phyloP scores from a whole-genome alignment of 768 basidiomycete genomes.

The Mycena capillaripes region DNA sequence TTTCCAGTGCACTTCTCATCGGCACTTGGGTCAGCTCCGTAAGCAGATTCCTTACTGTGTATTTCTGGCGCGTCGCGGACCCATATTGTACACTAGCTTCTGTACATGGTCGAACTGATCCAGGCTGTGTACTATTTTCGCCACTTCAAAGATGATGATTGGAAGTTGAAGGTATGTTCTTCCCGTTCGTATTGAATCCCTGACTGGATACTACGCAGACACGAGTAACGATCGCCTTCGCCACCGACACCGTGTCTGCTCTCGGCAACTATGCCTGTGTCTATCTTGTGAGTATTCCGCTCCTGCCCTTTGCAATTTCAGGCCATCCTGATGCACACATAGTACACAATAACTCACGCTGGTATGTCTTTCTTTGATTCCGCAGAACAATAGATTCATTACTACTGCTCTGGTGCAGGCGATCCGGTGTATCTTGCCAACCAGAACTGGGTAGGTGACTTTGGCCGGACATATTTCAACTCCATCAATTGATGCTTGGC shows the following conservation, averaged over 20 bases:
- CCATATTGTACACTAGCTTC: background rate
- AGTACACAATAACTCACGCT: background rate
- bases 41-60: background rate
- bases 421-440: conserved; percentile 1
- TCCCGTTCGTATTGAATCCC: background rate
- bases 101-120: background rate
- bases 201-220: background rate
- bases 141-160: background rate
- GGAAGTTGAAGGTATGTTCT: background rate
- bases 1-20: background rate
- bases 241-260: too few species aligned
- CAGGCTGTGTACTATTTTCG: background rate
- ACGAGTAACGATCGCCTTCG: background rate
- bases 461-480: background rate
- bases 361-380: background rate
- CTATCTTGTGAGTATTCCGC: background rate
- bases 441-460: background rate
- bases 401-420: background rate
- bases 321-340: background rate
- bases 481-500: background rate
- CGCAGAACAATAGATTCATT: background rate
- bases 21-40: background rate
- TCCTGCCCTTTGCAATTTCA: background rate
- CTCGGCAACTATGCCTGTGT: background rate
- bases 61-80: background rate